A percentile compares a stretch with the other conserved stretches of the same genome.
Evolutionary conservation across 177 flowering plant species (phyloP).

Genomic region (Tripterygium wilfordii): DNA sequence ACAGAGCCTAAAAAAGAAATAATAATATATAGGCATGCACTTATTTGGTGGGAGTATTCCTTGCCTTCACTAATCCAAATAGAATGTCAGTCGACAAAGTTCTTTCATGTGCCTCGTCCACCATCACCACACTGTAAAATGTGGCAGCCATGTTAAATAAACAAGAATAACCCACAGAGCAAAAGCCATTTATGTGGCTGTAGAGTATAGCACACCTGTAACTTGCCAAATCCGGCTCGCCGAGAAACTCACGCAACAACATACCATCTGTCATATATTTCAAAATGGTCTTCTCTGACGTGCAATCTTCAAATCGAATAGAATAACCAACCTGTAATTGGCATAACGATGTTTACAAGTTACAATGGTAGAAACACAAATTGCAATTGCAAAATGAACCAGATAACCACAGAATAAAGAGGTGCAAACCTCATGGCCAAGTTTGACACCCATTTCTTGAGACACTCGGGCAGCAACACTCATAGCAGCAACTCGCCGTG

Average conservation of each 20-base stretch:
- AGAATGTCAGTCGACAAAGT: constrained; percentile 91
- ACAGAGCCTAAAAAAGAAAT: not conserved
- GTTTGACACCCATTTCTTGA: constrained; percentile 97
- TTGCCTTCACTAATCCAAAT: constrained; percentile 88
- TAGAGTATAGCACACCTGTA: constrained; percentile 54
- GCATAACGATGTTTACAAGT: not conserved
- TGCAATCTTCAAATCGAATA: constrained; percentile 96
- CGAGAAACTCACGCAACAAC: constrained; percentile 86
- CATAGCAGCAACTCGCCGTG: constrained; percentile 98
- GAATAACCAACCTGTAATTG: constrained; percentile 87
- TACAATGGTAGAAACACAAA: not conserved
- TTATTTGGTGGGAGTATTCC: constrained; percentile 9
- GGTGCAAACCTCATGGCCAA: constrained; percentile 84
- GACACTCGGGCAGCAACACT: constrained; percentile 97
- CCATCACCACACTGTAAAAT: constrained; percentile 84
- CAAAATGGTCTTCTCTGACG: constrained; percentile 82
- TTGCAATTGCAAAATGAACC: not conserved
- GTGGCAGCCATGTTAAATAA: constrained; percentile 7
- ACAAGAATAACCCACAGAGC: not conserved
- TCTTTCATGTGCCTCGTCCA: constrained; percentile 98
- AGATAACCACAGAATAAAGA: not conserved
- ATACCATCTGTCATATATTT: constrained; percentile 99
- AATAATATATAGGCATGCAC: not conserved
- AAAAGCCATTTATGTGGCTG: not conserved
- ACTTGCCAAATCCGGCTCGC: constrained; percentile 88